A percentile compares a stretch with the other conserved stretches of the same genome.
phyloP scores from a whole-genome alignment of 495 filamentous ascomycete species.

The Penicillium antarcticum region DNA sequence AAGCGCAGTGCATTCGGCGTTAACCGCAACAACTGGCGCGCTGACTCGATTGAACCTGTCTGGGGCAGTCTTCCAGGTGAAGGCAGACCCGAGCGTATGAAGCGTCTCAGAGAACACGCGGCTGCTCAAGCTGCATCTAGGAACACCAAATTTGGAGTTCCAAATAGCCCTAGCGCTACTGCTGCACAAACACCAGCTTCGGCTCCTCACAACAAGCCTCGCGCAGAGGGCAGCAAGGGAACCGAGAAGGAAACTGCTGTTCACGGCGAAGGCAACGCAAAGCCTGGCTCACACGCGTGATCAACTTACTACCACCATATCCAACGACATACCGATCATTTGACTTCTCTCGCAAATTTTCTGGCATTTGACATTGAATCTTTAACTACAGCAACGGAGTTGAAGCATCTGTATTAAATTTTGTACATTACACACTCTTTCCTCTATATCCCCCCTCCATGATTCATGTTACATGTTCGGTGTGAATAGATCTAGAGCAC shows the following conservation, averaged over 20 bases:
- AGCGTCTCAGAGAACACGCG: slow-evolving; percentile 36
- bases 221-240: slow-evolving; percentile 2
- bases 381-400: slow-evolving; percentile 1
- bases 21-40: slow-evolving; percentile 42
- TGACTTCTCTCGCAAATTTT: not conserved
- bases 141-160: slow-evolving; percentile 1
- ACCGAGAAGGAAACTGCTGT: not conserved
- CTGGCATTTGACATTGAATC: slow-evolving; percentile 12
- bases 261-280: not conserved
- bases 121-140: slow-evolving; percentile 18
- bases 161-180: slow-evolving; percentile 13
- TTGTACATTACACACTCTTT: slow-evolving; percentile 19
- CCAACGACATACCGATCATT: not conserved
- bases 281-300: not conserved
- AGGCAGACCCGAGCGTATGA: slow-evolving; percentile 40
- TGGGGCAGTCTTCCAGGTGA: slow-evolving; percentile 46
- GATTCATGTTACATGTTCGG: slow-evolving; percentile 3
- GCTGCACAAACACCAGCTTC: slow-evolving; percentile 3
- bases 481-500: slow-evolving; percentile 4
- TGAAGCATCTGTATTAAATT: slow-evolving; percentile 4
- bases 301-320: not conserved
- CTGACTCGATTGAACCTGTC: slow-evolving; percentile 45
- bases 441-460: slow-evolving; percentile 18
- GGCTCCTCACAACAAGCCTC: slow-evolving; percentile 3
- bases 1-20: slow-evolving; percentile 16